These are phyloP conservation scores for Botrytis fragariae DNA, from an alignment of 2,329 filamentous ascomycete species.

Conservation along the genomic window DNA sequence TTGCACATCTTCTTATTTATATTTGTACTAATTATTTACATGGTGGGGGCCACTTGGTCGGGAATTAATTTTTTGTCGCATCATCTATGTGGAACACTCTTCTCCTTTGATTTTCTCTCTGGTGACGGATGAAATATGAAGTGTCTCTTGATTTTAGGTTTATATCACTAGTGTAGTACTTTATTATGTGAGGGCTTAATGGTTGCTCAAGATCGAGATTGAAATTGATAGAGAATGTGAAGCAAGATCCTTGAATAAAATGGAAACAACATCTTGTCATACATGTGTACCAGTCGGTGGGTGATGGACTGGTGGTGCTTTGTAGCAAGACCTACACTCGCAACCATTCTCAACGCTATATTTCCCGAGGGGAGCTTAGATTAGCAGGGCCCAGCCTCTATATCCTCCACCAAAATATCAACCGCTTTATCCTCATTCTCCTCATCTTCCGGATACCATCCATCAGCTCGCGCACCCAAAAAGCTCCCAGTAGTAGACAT, in stretches of 20 bases:
- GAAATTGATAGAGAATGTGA: neutral
- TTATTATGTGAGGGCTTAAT: too few relatives aligned
- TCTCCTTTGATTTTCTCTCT: neutral
- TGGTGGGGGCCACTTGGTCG: neutral
- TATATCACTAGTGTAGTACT: neutral
- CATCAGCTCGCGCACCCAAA: neutral
- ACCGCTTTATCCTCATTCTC: neutral
- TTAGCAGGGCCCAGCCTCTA: neutral
- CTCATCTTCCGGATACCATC: neutral
- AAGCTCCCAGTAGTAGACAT: neutral
- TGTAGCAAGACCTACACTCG: neutral
- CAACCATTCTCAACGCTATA: neutral
- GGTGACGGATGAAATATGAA: too few relatives aligned
- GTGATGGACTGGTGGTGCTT: neutral
- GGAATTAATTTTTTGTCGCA: neutral
- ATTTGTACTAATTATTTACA: neutral
- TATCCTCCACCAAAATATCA: neutral
- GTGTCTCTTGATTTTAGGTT: neutral
- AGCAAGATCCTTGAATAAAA: neutral
- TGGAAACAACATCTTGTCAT: neutral
- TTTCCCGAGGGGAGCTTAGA: neutral
- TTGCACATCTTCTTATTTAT: neutral
- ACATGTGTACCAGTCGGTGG: neutral
- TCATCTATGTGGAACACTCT: neutral
- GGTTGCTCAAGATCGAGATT: neutral